These are phyloP conservation scores for Pestalotiopsis sp. DNA, from an alignment of 2,329 filamentous ascomycete species.

Conservation along the genomic window DNA sequence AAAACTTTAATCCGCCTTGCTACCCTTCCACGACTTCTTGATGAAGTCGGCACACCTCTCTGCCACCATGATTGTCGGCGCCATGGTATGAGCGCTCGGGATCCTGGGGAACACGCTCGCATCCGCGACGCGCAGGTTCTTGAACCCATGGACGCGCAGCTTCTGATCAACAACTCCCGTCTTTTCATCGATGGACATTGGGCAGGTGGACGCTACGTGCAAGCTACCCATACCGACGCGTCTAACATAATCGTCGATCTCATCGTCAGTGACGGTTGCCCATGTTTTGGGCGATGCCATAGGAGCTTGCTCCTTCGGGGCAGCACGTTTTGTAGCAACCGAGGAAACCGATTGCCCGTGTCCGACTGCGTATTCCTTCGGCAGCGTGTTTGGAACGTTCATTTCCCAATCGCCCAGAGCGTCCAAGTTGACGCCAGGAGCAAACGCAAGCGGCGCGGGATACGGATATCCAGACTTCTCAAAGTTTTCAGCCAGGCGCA, in stretches of 20 bases:
- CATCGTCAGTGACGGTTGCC: slow-evolving; percentile 9
- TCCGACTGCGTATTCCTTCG: not conserved
- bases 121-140: slow-evolving; percentile 16
- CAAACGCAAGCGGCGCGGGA: slow-evolving; percentile 13
- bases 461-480: slow-evolving; percentile 15
- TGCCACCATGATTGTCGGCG: slow-evolving; percentile 31
- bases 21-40: slow-evolving; percentile 21
- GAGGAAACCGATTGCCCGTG: not conserved
- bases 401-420: not conserved
- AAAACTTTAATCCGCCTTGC: not conserved
- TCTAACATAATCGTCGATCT: slow-evolving; percentile 15
- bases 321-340: not conserved
- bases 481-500: slow-evolving; percentile 14
- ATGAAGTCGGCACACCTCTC: slow-evolving; percentile 34
- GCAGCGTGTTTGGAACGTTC: not conserved
- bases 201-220: slow-evolving; percentile 14
- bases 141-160: slow-evolving; percentile 17
- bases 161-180: slow-evolving; percentile 16
- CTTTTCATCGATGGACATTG: not conserved
- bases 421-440: slow-evolving; percentile 7
- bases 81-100: slow-evolving; percentile 31
- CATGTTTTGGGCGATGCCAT: not conserved
- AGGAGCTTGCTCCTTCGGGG: not conserved
- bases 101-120: slow-evolving; percentile 32
- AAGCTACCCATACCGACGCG: slow-evolving; percentile 11